Evolutionary conservation across 805 yeast genomes (phyloP).

Genomic region (Candida corydali): DNA sequence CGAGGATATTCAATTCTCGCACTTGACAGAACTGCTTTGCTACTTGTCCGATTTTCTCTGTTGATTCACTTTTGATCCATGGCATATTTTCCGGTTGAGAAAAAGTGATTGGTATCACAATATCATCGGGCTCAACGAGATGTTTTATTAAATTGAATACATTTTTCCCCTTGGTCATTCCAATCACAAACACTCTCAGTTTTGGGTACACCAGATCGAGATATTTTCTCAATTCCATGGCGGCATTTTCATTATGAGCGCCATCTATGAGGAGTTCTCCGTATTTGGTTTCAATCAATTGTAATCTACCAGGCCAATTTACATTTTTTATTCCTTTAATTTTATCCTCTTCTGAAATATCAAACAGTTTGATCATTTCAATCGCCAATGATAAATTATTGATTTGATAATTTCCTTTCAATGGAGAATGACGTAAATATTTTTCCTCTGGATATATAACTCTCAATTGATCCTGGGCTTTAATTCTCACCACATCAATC

Average conservation of each 20-base stretch:
- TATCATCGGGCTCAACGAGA: constrained; percentile 48
- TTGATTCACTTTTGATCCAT: constrained; percentile 53
- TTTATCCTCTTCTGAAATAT: constrained; percentile 33
- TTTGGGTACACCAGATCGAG: constrained; percentile 22
- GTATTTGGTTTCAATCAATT: constrained; percentile 28
- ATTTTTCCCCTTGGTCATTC: constrained; percentile 72
- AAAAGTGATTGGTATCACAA: constrained; percentile 60
- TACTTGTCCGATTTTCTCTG: constrained; percentile 4
- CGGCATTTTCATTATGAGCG: constrained; percentile 88
- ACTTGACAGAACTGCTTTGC: constrained; percentile 6
- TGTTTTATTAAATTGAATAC: constrained; percentile 47
- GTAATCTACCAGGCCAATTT: constrained; percentile 87
- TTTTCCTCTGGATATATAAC: constrained; percentile 16
- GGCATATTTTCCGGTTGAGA: constrained; percentile 86
- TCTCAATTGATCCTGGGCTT: constrained; percentile 35
- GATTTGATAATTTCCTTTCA: constrained; percentile 70
- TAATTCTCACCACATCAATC: constrained; percentile 38
- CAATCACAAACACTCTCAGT: constrained; percentile 59
- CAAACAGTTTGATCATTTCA: constrained; percentile 30
- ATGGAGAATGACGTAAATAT: constrained; percentile 38
- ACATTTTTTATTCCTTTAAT: constrained; percentile 51
- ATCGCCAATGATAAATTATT: constrained; percentile 69
- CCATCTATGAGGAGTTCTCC: constrained; percentile 67
- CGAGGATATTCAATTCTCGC: constrained; percentile 13
- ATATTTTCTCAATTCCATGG: constrained; percentile 61